Base-by-base conservation (phyloP, 148 eudicot genomes). In the Gaultheria prostrata region DNA sequence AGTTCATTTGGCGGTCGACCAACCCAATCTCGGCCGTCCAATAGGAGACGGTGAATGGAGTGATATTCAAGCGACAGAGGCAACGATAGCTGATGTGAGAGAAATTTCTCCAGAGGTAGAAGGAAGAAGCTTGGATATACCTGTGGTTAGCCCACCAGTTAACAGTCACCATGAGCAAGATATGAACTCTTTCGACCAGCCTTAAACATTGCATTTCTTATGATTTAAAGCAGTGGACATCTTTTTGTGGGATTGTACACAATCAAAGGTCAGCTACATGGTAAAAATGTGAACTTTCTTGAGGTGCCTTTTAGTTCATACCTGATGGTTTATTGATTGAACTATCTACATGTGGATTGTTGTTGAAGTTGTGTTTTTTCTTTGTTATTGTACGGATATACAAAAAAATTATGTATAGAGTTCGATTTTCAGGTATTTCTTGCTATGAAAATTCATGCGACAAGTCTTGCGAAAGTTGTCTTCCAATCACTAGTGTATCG, bases 31-130 rank as follows among this genome's bases (percentile, higher is more conserved):
- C 8, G 5, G 83, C 80, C 89, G 88, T 73, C 86, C 96, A 9
- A 87, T 88, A 76, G 89, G 87, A 49, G 94, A 93, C 80, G 89
- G 89, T 83, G 97, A 91, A 84, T 97, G 98, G 98, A 97, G 89
- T 76, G 99, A 97, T 84, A 97, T 94, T 85, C 92, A 92, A 84
- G 89, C 98, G 35, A 92, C 98, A 8, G 99, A 97, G 30, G 91
- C 98, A 63, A 87, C 88, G 33, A 92, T 97, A 85, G 91, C 99
- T 11, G 99, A 97, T 77, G 99, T 97, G 8, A 89, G 99, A 85
- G 99, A 97, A 86, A 88, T 97, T 76, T 86, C 89, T 28, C 85
- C 87, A 4, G 91, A 89, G 85, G 84, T 86, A 50, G 94, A 88
- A 82, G 86, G 89, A 61, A 88, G 87, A 82, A 96, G 97, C 85